Evolutionary conservation across 1,139 yeast species (phyloP), one percentile per base, ranked within the genome.

Genomic region (Zygoascus meyerae): DNA sequence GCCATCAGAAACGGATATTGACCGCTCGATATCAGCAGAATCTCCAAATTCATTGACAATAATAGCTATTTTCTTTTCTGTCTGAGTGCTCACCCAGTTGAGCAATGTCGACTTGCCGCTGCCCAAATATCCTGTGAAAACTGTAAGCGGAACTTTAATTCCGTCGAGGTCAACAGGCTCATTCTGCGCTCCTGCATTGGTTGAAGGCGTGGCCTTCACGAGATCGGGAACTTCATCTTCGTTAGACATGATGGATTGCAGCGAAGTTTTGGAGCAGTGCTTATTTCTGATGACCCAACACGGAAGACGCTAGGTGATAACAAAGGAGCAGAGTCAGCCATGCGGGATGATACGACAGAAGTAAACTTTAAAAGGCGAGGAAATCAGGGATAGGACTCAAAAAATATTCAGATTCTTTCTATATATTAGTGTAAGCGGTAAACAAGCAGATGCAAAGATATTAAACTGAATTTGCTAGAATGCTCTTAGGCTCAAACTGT

Each of bases 91-190:
- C 16, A 92, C 79, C 50, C 75, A 73, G 50, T 86, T 86, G 31
- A 92, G 70, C 47, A 94, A 67, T 0, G 97, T 90, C 53, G 95
- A 83, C 61, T 92, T 92, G 1, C 99, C 99, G 11, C 95, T 84
- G 1, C 99, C 99, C 37, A 92, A 67, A 61, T 90, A 92, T 1
- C 98, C 99, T 0, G 97, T 92, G 33, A 94, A 81, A 18, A 92
- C 86, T 0, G 97, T 87, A 12, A 92, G 80, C 1, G 99, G 99
- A 9, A 90, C 92, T 62, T 79, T 81, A 33, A 63, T 14, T 54
- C 53, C 30, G n/a, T 43, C 42, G 21, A n/a, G 55, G 54, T 18
- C 31, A 41, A n/a, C 55, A 50, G 40, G 44, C 45, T 26, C 46
- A 10, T 16, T 34, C 16, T 30, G 14, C 16, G 16, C 30, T 29